Conservation (phyloP, 371 early-diverging fungal genomes). For the Haplosporangium sp. region DNA sequence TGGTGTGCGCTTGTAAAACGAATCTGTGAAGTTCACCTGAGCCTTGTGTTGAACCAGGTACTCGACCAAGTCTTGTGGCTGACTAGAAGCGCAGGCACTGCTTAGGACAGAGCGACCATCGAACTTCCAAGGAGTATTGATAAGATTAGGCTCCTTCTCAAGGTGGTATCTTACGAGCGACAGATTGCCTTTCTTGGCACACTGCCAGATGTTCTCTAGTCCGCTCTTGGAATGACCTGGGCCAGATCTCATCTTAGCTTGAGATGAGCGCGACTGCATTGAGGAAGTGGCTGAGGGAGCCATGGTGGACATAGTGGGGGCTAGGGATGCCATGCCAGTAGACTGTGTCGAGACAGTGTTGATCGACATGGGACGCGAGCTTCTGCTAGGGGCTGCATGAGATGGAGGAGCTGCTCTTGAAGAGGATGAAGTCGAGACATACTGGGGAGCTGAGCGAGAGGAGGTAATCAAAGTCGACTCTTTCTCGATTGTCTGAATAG, state of each 20-base stretch:
- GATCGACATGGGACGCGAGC: constrained; percentile 33
- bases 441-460: background rate
- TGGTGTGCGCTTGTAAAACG: constrained; percentile 41
- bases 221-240: constrained; percentile 26
- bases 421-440: background rate
- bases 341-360: constrained; percentile 39
- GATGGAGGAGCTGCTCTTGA: background rate
- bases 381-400: background rate
- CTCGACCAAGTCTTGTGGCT: constrained; percentile 51
- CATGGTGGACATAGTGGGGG: constrained; percentile 51
- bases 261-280: constrained; percentile 17
- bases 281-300: constrained; percentile 44
- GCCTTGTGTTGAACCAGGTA: constrained; percentile 43
- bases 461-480: background rate
- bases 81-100: constrained; percentile 51
- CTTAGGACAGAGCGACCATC: constrained; percentile 52
- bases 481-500: constrained; percentile 4
- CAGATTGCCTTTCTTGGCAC: constrained; percentile 52
- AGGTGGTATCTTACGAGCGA: constrained; percentile 44
- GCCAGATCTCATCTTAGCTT: background rate
- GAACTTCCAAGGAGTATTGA: constrained; percentile 53
- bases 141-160: constrained; percentile 37
- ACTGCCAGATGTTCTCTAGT: constrained; percentile 45
- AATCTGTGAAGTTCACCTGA: constrained; percentile 32
- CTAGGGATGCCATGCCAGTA: constrained; percentile 43